Base-by-base conservation (phyloP, 495 filamentous ascomycete species). In the Trichoderma virens region DNA sequence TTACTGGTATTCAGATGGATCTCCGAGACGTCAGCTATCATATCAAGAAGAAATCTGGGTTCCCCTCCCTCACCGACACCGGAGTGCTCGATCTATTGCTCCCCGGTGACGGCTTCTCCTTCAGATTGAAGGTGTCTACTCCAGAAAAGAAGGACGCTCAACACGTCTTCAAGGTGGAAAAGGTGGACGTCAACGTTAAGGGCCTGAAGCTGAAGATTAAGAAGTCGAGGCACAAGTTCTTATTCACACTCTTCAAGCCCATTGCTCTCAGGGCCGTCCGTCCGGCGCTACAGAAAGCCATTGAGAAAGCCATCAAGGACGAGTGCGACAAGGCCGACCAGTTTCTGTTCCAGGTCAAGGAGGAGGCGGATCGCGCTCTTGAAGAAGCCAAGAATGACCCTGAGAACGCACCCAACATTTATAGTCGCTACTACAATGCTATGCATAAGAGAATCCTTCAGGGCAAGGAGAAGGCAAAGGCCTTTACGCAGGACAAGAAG, bases 11-110 rank as follows among this genome's bases (percentile, higher is more conserved):
- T 61, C 94, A 98, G 78, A 89, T 89, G 82, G 90, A 93, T 66
- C 75, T 93, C 69, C 80, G 83, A 67, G 94, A 98, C 74, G 90
- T 98, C 61, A 89, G 88, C 79, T 98, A 95, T 80, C 93, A 97
- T 74, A 83, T 98, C 79, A 92, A 95, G 76, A 89, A 88, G 78
- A 98, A 98, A 83, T 81, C 95, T 72, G 95, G 95, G 51, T 97
- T 97, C 81, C 95, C 93, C 2, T 85, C 89, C 14, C 80, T 98
- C 73, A 92, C 85, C 59, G 94, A 98, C 70, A 89, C 83, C 3
- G 94, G 94, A 76, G 77, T 98, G 32, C 90, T 90, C 80, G 91
- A 98, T 70, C 88, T 98, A 72, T 86, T 90, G 76, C 83, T 98
- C 59, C 90, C 88, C 39, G 94, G 95, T 60, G 82, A 87, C 31